These are phyloP conservation scores for Yamadazyma spencermartinsiae DNA, from an alignment of 1,139 yeast species.

Conservation along the genomic window DNA sequence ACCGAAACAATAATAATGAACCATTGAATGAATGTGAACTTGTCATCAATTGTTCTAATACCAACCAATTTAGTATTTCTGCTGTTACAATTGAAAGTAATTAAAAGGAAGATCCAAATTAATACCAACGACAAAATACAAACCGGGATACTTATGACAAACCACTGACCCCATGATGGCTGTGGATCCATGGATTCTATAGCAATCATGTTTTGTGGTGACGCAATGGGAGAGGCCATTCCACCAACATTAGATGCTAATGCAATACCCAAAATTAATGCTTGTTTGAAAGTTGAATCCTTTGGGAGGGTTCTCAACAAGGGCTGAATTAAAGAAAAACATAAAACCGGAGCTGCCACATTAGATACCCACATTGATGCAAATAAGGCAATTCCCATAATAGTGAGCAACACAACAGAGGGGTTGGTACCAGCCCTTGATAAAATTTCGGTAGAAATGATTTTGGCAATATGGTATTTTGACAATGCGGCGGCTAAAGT, in stretches of 20 bases:
- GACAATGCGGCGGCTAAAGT: slow-evolving; percentile 74
- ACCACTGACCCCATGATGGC: slow-evolving; percentile 80
- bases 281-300: slow-evolving; percentile 60
- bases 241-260: slow-evolving; percentile 74
- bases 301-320: slow-evolving; percentile 61
- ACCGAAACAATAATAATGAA: slow-evolving; percentile 54
- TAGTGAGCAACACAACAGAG: slow-evolving; percentile 66
- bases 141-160: slow-evolving; percentile 66
- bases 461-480: slow-evolving; percentile 76
- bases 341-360: slow-evolving; percentile 93
- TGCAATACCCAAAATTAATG: slow-evolving; percentile 70
- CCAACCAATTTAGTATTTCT: slow-evolving; percentile 44
- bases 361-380: slow-evolving; percentile 95
- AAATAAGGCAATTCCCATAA: slow-evolving; percentile 83
- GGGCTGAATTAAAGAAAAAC: slow-evolving; percentile 86
- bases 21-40: slow-evolving; percentile 63
- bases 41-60: slow-evolving; percentile 60
- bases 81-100: slow-evolving; percentile 54
- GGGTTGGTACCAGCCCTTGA: slow-evolving; percentile 88
- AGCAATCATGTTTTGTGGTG: slow-evolving; percentile 77
- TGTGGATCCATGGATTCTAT: slow-evolving; percentile 65
- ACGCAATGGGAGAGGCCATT: slow-evolving; percentile 79
- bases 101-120: slow-evolving; percentile 57
- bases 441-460: slow-evolving; percentile 76
- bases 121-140: slow-evolving; percentile 54